Evolutionary conservation across 163 green algal genomes (phyloP), one percentile per base, ranked within the genome.

Genomic region (Chlorella variabilis): DNA sequence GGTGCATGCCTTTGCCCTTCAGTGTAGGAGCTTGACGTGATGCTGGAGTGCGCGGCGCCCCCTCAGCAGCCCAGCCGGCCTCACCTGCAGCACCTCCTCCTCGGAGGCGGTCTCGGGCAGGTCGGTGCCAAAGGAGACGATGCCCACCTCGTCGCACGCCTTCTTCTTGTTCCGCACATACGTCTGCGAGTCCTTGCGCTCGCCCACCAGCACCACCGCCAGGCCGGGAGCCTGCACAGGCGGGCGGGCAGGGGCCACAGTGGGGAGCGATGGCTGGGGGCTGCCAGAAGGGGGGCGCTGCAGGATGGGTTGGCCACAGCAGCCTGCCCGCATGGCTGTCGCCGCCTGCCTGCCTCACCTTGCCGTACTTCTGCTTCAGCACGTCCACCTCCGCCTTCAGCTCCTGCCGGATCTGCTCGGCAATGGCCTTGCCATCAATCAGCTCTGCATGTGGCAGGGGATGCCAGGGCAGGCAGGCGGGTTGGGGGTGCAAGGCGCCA

Each of bases 91-190:
- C 59, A 98, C 84, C 66, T 98, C 92, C 58, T 93, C 90, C 85
- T 98, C 86, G 49, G 79, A 92, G 6, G 91, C 91, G 38, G 84
- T 89, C 23, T 93, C 94, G 8, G 95, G 92, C 27, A 98, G 89
- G 79, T 96, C 91, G 3, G 86, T 90, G 36, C 89, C 91, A 77
- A 96, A 97, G 8, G 91, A 96, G 9, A 80, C 78, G 51, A 98
- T 98, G 77, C 77, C 77, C 59, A 81, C 93, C 83, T 96, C 94
- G 6, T 91, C 93, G 79, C 93, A 98, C 17, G 90, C 95, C 81
- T 96, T 95, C 65, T 93, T 92, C 88, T 99, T 99, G 87, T 90
- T 96, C 48, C 92, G 88, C 34, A 99, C 95, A 85, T 99, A 99
- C 0, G 93, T 96, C 81, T 97, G 86, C n/a, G 91, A 97, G 87